A percentile compares a stretch with the other conserved stretches of the same genome.
These are phyloP conservation scores for Danielia reshetovae DNA, from an alignment of 805 yeast genomes.

Conservation along the genomic window DNA sequence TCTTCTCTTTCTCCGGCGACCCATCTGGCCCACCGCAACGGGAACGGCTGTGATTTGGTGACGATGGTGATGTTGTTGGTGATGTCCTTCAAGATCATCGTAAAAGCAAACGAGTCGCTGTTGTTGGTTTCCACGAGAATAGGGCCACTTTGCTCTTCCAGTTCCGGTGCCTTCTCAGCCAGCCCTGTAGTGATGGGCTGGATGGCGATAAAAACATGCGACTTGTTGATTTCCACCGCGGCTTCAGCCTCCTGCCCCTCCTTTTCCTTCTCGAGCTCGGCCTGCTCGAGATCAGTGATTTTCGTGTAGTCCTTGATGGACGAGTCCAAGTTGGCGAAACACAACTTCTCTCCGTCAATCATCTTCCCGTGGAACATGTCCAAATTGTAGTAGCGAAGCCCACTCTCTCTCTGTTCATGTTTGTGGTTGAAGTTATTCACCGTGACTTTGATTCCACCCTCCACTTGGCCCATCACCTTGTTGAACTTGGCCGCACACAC, in stretches of 20 bases:
- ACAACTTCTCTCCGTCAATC: slow-evolving; percentile 83
- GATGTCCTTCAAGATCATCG: slow-evolving; percentile 71
- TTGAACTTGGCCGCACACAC: slow-evolving; percentile 53
- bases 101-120: slow-evolving; percentile 64
- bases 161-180: slow-evolving; percentile 6
- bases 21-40: slow-evolving; percentile 92
- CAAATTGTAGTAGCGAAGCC: slow-evolving; percentile 46
- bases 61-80: slow-evolving; percentile 71
- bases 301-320: slow-evolving; percentile 46
- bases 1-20: slow-evolving; percentile 47
- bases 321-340: slow-evolving; percentile 80
- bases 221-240: slow-evolving; percentile 31
- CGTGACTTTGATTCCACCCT: slow-evolving; percentile 66
- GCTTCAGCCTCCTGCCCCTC: slow-evolving; percentile 16
- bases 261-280: slow-evolving; percentile 1
- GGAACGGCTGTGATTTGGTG: slow-evolving; percentile 86
- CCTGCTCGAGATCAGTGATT: slow-evolving; percentile 21
- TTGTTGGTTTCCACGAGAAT: slow-evolving; percentile 44
- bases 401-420: slow-evolving; percentile 15
- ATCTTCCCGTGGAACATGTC: slow-evolving; percentile 72
- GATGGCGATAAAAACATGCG: slow-evolving; percentile 68
- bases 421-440: slow-evolving; percentile 47
- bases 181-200: slow-evolving; percentile 47
- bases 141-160: slow-evolving; percentile 19
- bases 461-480: slow-evolving; percentile 68